Percentiles rank a stretch among this genome's conserved stretches.
These are phyloP conservation scores for Pestalotiopsis sp. DNA, from an alignment of 2,329 filamentous ascomycete species.

Conservation along the genomic window DNA sequence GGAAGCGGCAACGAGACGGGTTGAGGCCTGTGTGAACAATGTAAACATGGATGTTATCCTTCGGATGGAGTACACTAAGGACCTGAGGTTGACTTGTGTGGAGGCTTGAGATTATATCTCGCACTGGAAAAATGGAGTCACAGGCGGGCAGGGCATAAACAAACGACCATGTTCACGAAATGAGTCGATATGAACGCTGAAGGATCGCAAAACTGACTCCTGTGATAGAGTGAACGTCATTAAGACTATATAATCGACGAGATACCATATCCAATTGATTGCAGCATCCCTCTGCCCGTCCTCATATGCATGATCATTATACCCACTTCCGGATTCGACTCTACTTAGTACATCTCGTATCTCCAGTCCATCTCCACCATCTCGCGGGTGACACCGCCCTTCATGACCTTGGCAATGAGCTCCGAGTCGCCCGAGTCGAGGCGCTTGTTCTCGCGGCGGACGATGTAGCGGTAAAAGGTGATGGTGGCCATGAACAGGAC, in stretches of 20 bases:
- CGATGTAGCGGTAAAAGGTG: conserved; percentile 22
- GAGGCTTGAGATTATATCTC: not conserved
- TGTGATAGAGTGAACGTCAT: no score
- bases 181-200: no score
- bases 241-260: no score
- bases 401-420: conserved; percentile 23
- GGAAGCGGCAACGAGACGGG: not conserved
- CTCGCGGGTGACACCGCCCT: conserved; percentile 27
- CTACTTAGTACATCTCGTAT: conserved; percentile 16
- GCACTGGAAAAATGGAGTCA: no score
- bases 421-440: conserved; percentile 22
- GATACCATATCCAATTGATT: not conserved
- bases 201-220: no score
- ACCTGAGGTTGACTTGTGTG: not conserved
- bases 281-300: not conserved
- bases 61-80: not conserved
- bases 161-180: no score
- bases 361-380: conserved; percentile 29
- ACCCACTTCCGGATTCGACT: not conserved
- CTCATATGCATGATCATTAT: not conserved
- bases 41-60: not conserved
- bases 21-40: not conserved
- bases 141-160: no score
- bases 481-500: conserved; percentile 24
- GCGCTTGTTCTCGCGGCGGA: conserved; percentile 23